phyloP scores from a whole-genome alignment of 352 stramenopile species.

The Phytophthora sojae region DNA sequence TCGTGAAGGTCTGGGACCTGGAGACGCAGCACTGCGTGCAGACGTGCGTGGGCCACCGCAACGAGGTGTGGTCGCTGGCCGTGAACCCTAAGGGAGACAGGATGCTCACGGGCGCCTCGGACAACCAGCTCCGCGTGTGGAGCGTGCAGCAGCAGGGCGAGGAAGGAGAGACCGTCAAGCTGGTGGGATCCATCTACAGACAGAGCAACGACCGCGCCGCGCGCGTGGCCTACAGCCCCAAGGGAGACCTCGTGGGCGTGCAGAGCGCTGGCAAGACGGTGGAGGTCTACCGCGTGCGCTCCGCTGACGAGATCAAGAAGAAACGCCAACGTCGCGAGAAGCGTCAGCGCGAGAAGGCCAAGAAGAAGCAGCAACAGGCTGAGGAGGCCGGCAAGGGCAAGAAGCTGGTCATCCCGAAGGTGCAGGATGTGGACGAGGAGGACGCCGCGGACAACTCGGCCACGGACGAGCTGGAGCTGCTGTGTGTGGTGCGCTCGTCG shows the following conservation, averaged over 20 bases:
- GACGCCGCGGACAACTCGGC: conserved; percentile 69
- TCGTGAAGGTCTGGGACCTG: conserved; percentile 96
- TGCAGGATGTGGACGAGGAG: conserved; percentile 48
- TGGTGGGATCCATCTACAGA: conserved; percentile 77
- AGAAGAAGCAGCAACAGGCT: conserved; percentile 71
- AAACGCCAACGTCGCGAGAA: conserved; percentile 92
- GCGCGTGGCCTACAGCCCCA: conserved; percentile 64
- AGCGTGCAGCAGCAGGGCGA: conserved; percentile 49
- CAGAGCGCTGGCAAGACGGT: conserved; percentile 90
- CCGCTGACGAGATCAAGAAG: conserved; percentile 90
- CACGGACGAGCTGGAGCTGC: conserved; percentile 88
- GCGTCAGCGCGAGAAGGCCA: conserved; percentile 88
- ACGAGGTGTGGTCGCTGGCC: conserved; percentile 93
- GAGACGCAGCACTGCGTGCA: conserved; percentile 95
- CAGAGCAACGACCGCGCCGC: conserved; percentile 81
- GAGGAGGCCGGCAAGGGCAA: conserved; percentile 34
- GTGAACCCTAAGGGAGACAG: conserved; percentile 70
- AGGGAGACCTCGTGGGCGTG: conserved; percentile 74
- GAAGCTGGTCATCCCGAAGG: conserved; percentile 42
- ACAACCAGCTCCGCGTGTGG: conserved; percentile 87
- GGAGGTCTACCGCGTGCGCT: conserved; percentile 91
- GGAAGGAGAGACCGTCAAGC: conserved; percentile 52
- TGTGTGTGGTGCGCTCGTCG: conserved; percentile 85
- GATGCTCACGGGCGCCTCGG: conserved; percentile 80
- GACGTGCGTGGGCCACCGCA: conserved; percentile 93